Base-by-base conservation (phyloP, 768 basidiomycete genomes). In the Boletus tylopilopsis region DNA sequence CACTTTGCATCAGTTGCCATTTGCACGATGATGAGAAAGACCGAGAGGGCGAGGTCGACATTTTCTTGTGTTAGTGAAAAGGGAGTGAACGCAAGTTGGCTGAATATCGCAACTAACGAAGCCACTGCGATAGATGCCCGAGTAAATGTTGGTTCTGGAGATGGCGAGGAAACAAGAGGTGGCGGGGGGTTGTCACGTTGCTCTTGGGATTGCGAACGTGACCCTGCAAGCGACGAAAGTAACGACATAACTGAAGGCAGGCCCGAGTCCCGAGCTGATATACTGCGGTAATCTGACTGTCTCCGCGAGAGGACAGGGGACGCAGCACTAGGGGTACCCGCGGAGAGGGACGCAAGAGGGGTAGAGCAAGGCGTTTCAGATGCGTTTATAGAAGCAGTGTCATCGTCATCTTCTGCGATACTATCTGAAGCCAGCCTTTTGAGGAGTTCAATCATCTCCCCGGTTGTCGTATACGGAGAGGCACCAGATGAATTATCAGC, bases 51-150 rank as follows among this genome's bases (percentile, higher is more conserved):
- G 43, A 87, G 67, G 19, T 70, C 62, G 30, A 82, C 66, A 54
- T 79, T 81, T 35, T 64, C 67, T 38, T 71, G 65, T 0, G 57
- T 55, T 23, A 83, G 66, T 2, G 80, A 73, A 53, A 79, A 75
- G 0, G 85, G 82, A 0, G 86, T 85, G 60, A 90, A 90, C 1
- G 80, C 68, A 23, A 90, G 74, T 59, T 87, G 85, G 52, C 76
- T 75, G 66, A 90, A 92, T 24, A 84, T 74, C 23, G 77, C 71
- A 24, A 88, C 71, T 6, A 92, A 72, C 0, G 84, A 79, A 10
- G 78, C 76, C 18, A 81, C 77, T 11, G 87, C 86, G 2, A 78
- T 74, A 12, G 86, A 76, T 39, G 77, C 74, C 8, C 76, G 73
- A 16, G 80, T 71, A 12, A 74, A 57, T 19, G 56, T 53, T n/a